phyloP scores from a whole-genome alignment of 441 rosid species.

The Adansonia grandidieri region DNA sequence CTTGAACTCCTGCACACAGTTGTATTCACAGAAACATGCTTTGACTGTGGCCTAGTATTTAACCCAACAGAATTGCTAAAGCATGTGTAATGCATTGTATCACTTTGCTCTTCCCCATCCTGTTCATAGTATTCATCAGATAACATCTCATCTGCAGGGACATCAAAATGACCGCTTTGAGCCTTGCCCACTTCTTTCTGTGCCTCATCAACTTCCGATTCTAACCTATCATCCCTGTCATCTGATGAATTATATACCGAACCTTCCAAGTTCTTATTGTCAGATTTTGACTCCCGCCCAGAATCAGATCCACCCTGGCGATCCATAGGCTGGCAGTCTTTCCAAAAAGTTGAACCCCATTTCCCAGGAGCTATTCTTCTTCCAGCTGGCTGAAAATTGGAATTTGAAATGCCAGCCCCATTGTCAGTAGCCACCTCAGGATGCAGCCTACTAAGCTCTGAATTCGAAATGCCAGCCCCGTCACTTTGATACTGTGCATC shows the following conservation, averaged over 20 bases:
- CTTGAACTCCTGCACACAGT: constrained; percentile 64
- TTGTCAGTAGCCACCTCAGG: constrained; percentile 43
- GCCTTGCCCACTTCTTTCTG: constrained; percentile 53
- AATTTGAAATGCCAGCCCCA: constrained; percentile 46
- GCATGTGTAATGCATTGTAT: constrained; percentile 64
- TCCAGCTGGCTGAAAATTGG: constrained; percentile 60
- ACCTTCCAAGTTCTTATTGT: constrained; percentile 50
- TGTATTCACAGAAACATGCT: constrained; percentile 44
- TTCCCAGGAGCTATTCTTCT: constrained; percentile 75
- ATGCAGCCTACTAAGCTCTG: constrained; percentile 41
- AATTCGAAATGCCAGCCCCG: constrained; percentile 33
- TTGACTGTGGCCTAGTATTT: constrained; percentile 59
- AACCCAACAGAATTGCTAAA: constrained; percentile 55
- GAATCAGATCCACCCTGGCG: constrained; percentile 65
- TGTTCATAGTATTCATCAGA: constrained; percentile 99
- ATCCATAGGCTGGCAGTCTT: constrained; percentile 91
- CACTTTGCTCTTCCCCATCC: constrained; percentile 95
- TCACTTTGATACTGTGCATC: constrained; percentile 74
- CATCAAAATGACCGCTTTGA: constrained; percentile 76
- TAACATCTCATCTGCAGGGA: constrained; percentile 97
- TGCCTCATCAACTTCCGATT: constrained; percentile 74
- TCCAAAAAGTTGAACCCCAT: constrained; percentile 99
- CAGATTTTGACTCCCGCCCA: constrained; percentile 72
- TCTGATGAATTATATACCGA: constrained; percentile 65
- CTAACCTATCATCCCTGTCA: constrained; percentile 54